Evolutionary conservation across 1,284 basidiomycete genomes (phyloP).

Genomic region (Apiotrichum porosum): DNA sequence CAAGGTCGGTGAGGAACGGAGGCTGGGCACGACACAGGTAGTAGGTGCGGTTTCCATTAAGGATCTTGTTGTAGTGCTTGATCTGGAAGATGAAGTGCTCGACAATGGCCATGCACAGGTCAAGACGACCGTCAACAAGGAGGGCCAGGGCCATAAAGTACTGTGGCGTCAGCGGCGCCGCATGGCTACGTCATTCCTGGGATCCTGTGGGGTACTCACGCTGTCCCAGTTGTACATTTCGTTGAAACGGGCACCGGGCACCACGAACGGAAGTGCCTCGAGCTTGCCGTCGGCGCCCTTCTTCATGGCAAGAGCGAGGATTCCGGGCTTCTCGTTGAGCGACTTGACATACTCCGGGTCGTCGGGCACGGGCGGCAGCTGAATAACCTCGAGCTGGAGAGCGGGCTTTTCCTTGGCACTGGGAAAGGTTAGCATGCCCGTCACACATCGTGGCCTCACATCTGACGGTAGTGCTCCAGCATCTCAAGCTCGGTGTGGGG

Average conservation of each 20-base stretch:
- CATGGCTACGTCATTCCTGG: too few relatives aligned
- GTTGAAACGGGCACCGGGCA: conserved; percentile 95
- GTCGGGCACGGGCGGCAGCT: conserved; percentile 77
- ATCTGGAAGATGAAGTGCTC: conserved; percentile 99
- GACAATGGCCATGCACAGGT: conserved; percentile 93
- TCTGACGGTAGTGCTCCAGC: conserved; percentile 77
- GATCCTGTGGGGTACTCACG: too few relatives aligned
- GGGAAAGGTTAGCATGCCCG: conserved; percentile 5
- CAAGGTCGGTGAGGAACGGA: conserved; percentile 98
- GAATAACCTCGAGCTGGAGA: conserved; percentile 83
- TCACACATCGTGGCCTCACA: conserved; percentile 39
- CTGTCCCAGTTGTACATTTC: conserved; percentile 61
- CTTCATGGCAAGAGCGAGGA: conserved; percentile 88
- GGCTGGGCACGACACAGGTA: conserved; percentile 95
- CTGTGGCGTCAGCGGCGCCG: conserved; percentile 19
- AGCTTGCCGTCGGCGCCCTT: conserved; percentile 76
- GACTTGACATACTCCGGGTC: conserved; percentile 87
- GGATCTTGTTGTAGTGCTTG: conserved; percentile 83
- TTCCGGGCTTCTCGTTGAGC: conserved; percentile 86
- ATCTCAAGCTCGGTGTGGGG: conserved; percentile 87
- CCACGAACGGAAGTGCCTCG: conserved; percentile 92
- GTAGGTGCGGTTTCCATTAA: conserved; percentile 49
- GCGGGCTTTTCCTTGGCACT: conserved; percentile 69
- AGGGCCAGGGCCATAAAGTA: conserved; percentile 63
- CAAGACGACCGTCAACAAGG: conserved; percentile 86